phyloP scores from a whole-genome alignment of 148 eudicot genomes.

The Amaranthus cruentus region DNA sequence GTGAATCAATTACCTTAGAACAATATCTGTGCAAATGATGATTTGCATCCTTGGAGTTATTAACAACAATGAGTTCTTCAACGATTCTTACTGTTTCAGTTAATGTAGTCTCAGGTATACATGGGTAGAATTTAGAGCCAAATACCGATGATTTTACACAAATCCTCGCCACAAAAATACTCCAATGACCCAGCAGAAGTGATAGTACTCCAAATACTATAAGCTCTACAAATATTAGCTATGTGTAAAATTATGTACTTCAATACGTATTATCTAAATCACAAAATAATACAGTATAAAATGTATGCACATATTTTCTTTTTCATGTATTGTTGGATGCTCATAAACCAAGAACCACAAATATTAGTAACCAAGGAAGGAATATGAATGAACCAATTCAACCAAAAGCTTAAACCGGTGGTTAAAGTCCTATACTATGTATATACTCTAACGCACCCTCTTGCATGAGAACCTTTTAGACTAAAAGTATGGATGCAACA shows the following conservation, averaged over 20 bases:
- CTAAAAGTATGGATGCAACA: too few species aligned
- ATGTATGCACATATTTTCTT: too few species aligned
- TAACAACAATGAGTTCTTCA: constrained; percentile 5
- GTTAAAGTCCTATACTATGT: too few species aligned
- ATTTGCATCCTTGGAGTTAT: constrained; percentile 10
- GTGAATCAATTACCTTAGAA: constrained; percentile 35
- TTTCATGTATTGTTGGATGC: too few species aligned
- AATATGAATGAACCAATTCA: too few species aligned
- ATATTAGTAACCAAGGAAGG: too few species aligned
- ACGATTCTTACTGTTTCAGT: not conserved
- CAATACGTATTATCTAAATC: not conserved
- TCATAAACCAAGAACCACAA: too few species aligned
- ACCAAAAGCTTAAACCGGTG: too few species aligned
- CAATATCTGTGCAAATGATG: constrained; percentile 29
- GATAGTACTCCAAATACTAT: constrained; percentile 75
- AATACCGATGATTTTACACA: constrained; percentile 52
- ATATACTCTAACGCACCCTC: too few species aligned
- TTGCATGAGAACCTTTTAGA: too few species aligned
- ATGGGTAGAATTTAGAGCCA: constrained; percentile 48
- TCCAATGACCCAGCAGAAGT: constrained; percentile 74
- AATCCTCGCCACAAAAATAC: constrained; percentile 54
- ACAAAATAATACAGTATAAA: not conserved
- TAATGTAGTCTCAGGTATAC: constrained; percentile 33
- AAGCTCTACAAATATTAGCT: constrained; percentile 41
- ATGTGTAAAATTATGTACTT: not conserved